Conservation (phyloP, 148 eudicot genomes). For the Amaranthus cruentus region DNA sequence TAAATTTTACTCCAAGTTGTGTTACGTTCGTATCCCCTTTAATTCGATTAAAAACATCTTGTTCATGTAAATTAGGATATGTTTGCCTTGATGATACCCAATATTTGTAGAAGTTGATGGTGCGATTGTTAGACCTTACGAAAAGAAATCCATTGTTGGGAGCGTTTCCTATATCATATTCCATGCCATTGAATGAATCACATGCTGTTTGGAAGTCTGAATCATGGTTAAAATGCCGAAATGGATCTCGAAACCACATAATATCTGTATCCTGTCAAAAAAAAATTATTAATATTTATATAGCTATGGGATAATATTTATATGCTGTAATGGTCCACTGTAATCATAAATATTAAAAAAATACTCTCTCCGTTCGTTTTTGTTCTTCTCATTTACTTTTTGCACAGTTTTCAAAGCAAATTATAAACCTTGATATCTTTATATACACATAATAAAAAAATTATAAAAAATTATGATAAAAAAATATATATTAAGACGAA, state of each 20-base stretch:
- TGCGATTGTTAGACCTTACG: constrained; percentile 28
- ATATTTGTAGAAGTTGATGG: constrained; percentile 27
- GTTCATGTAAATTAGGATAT: constrained; percentile 30
- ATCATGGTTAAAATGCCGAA: constrained; percentile 21
- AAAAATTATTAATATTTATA: too few relatives aligned
- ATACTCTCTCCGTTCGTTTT: too few relatives aligned
- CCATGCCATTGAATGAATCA: constrained; percentile 21
- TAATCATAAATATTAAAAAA: too few relatives aligned
- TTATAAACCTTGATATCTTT: too few relatives aligned
- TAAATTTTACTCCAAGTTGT: constrained; percentile 25
- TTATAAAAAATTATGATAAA: too few relatives aligned
- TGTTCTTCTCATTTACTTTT: too few relatives aligned
- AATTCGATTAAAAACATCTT: constrained; percentile 30
- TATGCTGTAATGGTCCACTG: too few relatives aligned
- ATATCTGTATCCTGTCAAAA: constrained; percentile 34
- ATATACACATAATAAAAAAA: too few relatives aligned
- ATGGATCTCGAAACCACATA: constrained; percentile 42
- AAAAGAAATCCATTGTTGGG: constrained; percentile 30
- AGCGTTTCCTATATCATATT: constrained; percentile 17
- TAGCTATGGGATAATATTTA: too few relatives aligned
- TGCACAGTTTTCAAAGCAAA: too few relatives aligned
- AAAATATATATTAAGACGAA: too few relatives aligned
- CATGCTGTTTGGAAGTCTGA: constrained; percentile 31
- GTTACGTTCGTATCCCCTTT: constrained; percentile 15
- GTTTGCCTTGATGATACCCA: constrained; percentile 26